Evolutionary conservation across 2,329 filamentous ascomycete genomes (phyloP), one percentile per base, ranked within the genome.

Genomic region (Aspergillus intermedius): DNA sequence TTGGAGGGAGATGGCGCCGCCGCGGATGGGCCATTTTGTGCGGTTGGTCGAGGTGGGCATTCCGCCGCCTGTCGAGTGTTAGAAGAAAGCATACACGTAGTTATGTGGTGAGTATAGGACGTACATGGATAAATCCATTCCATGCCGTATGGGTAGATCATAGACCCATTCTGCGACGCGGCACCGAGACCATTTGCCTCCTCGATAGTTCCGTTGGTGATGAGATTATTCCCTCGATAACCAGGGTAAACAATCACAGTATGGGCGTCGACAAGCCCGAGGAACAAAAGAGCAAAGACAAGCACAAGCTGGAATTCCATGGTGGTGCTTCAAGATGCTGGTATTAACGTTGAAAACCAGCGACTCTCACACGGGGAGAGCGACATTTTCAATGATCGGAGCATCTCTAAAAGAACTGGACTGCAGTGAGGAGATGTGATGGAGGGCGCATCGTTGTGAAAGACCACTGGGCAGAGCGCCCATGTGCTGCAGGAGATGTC

Each of bases 41-140:
- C 91, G 83, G 73, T 98, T 97, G 41, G 71, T 77, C 0, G 88
- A 87, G 34, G 81, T 79, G 42, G 77, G 75, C 74, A 91, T 83
- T 53, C 93, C 93, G 50, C 93, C 93, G 66, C 91, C 91, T 96
- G 60, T 22, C 19, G 8, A 42, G 12, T 4, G 34, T 46, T 39
- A 37, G 34, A 37, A 17, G n/a, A 7, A 15, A 13, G 2, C 1
- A 35, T n/a, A 37, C 12, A 37, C n/a, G 17, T 15, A 37, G n/a
- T 17, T 37, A 6, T 37, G 34, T 37, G 3, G 5, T 37, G 6
- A 7, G 9, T 37, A n/a, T 37, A 37, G n/a, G 34, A 75, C 88
- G 73, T 76, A 95, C 90, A 96, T 69, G 91, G 90, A 75, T 95
- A 95, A 67, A 84, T 83, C 90, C 90, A 96, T 74, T 95, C 87